These are phyloP conservation scores for Linum trigynum DNA, from an alignment of 345 rosid species.

Conservation along the genomic window DNA sequence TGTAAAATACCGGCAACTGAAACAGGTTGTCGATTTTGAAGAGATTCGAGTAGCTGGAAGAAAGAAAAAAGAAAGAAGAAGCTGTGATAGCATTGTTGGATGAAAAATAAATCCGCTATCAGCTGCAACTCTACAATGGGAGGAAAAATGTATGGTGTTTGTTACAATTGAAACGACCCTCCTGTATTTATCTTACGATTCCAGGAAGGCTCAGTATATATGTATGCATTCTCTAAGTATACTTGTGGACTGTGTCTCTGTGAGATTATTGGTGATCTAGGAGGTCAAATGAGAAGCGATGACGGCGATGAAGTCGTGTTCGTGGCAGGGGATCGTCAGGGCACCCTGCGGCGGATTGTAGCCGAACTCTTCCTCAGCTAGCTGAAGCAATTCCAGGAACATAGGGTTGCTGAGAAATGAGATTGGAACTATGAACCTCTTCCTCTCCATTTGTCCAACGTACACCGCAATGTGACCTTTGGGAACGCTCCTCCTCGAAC, in stretches of 20 bases:
- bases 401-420: not conserved
- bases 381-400: conserved; percentile 1
- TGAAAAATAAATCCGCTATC: not conserved
- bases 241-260: not conserved
- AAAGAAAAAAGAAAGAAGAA: not conserved
- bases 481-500: conserved; percentile 1
- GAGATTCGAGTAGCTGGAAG: not conserved
- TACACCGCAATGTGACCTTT: conserved; percentile 13
- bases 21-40: not conserved
- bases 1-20: not conserved
- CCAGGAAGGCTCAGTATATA: not conserved
- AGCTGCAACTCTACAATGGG: not conserved
- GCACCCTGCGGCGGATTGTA: conserved; percentile 2
- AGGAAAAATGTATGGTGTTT: not conserved
- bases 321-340: conserved; percentile 9
- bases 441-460: conserved; percentile 7
- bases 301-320: not conserved
- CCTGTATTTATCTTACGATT: no score
- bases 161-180: not conserved
- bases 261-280: no score
- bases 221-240: no score
- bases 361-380: conserved; percentile 9
- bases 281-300: conserved; percentile 1
- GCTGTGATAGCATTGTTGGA: not conserved
- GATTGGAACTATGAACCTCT: conserved; percentile 4